Base-by-base conservation (phyloP, 805 yeast genomes). In the Candida khao-thaluensis region DNA sequence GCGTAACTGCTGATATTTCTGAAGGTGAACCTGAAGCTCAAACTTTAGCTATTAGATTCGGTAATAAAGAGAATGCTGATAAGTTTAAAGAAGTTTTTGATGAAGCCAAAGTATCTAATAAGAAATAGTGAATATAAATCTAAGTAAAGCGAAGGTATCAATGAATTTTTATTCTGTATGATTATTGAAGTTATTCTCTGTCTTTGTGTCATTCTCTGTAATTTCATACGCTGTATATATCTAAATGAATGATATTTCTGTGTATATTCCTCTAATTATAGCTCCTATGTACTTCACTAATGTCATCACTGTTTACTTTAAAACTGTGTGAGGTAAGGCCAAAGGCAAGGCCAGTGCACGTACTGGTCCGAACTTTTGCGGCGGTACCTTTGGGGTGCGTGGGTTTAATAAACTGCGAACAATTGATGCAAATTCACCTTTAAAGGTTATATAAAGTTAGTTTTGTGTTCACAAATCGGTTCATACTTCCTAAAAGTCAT, bases 1-100 rank as follows among this genome's bases (percentile, higher is more conserved):
- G 81, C 38, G 96, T 89, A 45, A 82, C 96, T 37, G 96, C 95
- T 28, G 99, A 91, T 63, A 78, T 90, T 40, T 82, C 96, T 39
- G 99, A 93, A 64, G 98, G 97, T 51, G 89, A 76, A 58, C 86
- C 98, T 34, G 96, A 90, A 71, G 96, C 96, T 33, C 88, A 82
- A 69, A 91, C 97, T 39, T 79, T 93, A 66, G 99, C 99, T 46
- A 90, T 93, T 53, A 84, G 99, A 68, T 93, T 93, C 58, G 93
- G 91, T 51, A 79, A 74, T 69, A 85, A 85, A 69, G 95, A 85
- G 68, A 85, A 89, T 58, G 99, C 99, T 54, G 95, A 91, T 56
- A 79, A 85, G 60, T 93, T 93, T 77, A 93, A 93, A 73, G 91
- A 84, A 63, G 82, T 82, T 65, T 93, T 93, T 57, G 95, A 82